Evolutionary conservation across 2,329 filamentous ascomycete species (phyloP).

Genomic region (Epichloe bromicola): DNA sequence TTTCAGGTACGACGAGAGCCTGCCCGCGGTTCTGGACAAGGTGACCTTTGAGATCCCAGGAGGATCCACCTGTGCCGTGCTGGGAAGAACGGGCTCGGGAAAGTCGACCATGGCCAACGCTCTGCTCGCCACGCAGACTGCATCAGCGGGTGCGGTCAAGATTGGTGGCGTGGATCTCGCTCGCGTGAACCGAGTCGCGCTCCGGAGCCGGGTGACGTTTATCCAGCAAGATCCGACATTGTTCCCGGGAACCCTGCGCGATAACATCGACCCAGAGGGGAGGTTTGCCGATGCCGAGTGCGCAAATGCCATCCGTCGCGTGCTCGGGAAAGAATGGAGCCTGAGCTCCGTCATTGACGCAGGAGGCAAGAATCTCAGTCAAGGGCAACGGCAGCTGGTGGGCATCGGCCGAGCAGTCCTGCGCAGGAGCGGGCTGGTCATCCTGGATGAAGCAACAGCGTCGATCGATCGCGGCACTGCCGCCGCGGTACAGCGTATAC

Average conservation of each 20-base stretch:
- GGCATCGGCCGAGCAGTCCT: slow-evolving; percentile 47
- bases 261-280: slow-evolving; percentile 56
- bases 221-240: slow-evolving; percentile 52
- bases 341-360: slow-evolving; percentile 41
- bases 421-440: slow-evolving; percentile 45
- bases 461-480: slow-evolving; percentile 49
- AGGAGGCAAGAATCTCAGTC: slow-evolving; percentile 48
- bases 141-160: slow-evolving; percentile 34
- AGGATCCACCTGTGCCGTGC: slow-evolving; percentile 49
- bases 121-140: slow-evolving; percentile 42
- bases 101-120: slow-evolving; percentile 65
- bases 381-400: slow-evolving; percentile 50
- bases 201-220: slow-evolving; percentile 46
- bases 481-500: slow-evolving; percentile 40
- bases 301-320: slow-evolving; percentile 40
- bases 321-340: slow-evolving; percentile 38
- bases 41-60: slow-evolving; percentile 61
- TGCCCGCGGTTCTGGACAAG: slow-evolving; percentile 58
- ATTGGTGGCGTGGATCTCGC: slow-evolving; percentile 43
- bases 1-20: slow-evolving; percentile 64
- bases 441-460: slow-evolving; percentile 53
- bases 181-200: slow-evolving; percentile 37
- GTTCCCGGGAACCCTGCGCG: slow-evolving; percentile 43
- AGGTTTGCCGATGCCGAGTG: slow-evolving; percentile 42
- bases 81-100: slow-evolving; percentile 74